phyloP scores from a whole-genome alignment of 106 monocot species.

The Platanthera guangdongensis region DNA sequence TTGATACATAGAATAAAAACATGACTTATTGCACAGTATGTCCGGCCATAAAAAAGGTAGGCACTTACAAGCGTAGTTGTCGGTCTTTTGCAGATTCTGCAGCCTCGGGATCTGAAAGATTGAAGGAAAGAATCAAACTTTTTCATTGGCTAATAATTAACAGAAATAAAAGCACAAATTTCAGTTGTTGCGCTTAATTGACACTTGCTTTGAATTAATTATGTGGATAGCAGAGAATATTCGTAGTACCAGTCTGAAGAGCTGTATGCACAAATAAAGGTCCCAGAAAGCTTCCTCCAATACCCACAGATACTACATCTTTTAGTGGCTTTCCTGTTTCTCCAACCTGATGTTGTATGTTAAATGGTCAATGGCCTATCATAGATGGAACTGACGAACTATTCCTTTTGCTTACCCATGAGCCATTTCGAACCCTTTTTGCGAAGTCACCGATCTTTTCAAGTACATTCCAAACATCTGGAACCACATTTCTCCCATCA shows the following conservation, averaged over 20 bases:
- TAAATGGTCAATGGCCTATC: neutral
- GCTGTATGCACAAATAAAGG: conserved; percentile 95
- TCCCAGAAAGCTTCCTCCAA: conserved; percentile 93
- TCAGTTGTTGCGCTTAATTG: neutral
- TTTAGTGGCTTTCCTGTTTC: conserved; percentile 80
- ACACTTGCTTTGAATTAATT: neutral
- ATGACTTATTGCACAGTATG: neutral
- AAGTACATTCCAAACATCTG: conserved; percentile 82
- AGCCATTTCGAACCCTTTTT: conserved; percentile 72
- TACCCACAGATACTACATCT: conserved; percentile 89
- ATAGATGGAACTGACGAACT: neutral
- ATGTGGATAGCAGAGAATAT: neutral
- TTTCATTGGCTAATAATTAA: neutral
- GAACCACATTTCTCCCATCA: conserved; percentile 80
- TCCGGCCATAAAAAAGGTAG: neutral
- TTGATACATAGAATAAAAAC: neutral
- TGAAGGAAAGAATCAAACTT: neutral
- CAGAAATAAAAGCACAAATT: neutral
- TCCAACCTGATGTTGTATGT: conserved; percentile 54
- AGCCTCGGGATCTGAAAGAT: conserved; percentile 70
- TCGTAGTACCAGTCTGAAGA: conserved; percentile 76
- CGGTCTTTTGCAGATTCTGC: conserved; percentile 75
- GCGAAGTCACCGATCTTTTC: conserved; percentile 84
- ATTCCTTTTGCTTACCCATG: conserved; percentile 60
- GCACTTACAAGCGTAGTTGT: conserved; percentile 81